These are phyloP conservation scores for Backusella australiensis DNA, from an alignment of 192 early-diverging fungal genomes.

Conservation along the genomic window DNA sequence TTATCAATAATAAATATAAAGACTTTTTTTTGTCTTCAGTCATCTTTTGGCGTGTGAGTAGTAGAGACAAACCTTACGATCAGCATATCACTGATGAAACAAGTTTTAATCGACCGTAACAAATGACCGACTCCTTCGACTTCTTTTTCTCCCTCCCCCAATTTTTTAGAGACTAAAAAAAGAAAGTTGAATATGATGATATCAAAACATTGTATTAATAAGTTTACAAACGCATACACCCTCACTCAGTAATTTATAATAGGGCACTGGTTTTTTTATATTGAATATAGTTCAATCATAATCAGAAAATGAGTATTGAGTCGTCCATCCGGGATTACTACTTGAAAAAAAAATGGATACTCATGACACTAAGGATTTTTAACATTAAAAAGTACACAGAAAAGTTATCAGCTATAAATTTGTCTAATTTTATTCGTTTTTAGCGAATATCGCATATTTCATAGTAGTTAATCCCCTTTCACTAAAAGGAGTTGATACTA, in stretches of 20 bases:
- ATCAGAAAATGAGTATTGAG: background rate
- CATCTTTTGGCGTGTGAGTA: background rate
- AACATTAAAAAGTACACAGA: background rate
- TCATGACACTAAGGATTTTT: background rate
- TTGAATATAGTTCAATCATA: too few relatives aligned
- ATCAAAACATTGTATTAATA: constrained; percentile 56
- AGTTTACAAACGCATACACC: background rate
- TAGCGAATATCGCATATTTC: background rate
- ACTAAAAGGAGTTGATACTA: background rate
- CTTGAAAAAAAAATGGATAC: background rate
- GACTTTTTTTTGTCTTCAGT: background rate
- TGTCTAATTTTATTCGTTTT: background rate
- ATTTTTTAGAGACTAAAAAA: background rate
- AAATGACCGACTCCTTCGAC: background rate
- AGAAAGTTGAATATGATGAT: background rate
- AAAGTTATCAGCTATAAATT: background rate
- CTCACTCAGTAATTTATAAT: constrained; percentile 43
- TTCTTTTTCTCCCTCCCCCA: background rate
- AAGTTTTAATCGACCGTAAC: background rate
- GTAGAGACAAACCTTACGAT: background rate
- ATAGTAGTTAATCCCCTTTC: background rate
- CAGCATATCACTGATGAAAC: background rate
- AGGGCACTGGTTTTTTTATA: background rate
- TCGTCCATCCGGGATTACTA: background rate
- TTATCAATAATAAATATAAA: background rate